A percentile compares a stretch with the other conserved stretches of the same genome.
phyloP scores from a whole-genome alignment of 805 yeast species.

The Candida tallmaniae region DNA sequence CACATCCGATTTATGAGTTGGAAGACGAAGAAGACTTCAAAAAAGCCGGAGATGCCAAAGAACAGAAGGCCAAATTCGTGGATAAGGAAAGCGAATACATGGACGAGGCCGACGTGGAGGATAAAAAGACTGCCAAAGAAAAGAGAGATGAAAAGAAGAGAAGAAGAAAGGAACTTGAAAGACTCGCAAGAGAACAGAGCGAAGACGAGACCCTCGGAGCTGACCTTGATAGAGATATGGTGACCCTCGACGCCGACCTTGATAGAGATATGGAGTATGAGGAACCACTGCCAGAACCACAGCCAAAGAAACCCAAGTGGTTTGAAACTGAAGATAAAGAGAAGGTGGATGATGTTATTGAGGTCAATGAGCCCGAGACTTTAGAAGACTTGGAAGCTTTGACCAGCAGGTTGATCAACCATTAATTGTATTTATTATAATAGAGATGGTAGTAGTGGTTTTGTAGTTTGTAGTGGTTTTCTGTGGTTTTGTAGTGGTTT shows the following conservation, averaged over 20 bases:
- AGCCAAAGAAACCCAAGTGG: constrained; percentile 46
- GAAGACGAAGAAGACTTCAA: constrained; percentile 86
- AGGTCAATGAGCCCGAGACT: constrained; percentile 84
- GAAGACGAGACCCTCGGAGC: constrained; percentile 21
- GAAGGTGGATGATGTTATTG: constrained; percentile 44
- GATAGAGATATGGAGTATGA: constrained; percentile 43
- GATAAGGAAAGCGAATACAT: constrained; percentile 61
- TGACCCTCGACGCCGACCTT: constrained; percentile 32
- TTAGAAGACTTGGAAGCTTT: constrained; percentile 91
- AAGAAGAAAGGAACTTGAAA: constrained; percentile 76
- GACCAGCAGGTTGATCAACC: constrained; percentile 47
- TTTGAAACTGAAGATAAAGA: constrained; percentile 34
- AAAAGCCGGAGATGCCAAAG: constrained; percentile 63
- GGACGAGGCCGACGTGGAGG: constrained; percentile 69
- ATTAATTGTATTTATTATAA: no score
- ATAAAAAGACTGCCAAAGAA: constrained; percentile 69
- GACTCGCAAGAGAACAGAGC: constrained; percentile 42
- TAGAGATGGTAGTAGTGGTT: not conserved
- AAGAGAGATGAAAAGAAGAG: constrained; percentile 87
- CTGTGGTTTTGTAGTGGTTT: no score
- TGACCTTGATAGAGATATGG: constrained; percentile 26
- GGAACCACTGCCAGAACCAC: constrained; percentile 30
- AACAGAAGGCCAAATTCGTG: constrained; percentile 66
- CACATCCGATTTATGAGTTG: constrained; percentile 89
- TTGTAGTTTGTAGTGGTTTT: no score